Evolutionary conservation across 1,284 basidiomycete genomes (phyloP), one percentile per base, ranked within the genome.

Genomic region (Leccinum olivaceoglutinosum): DNA sequence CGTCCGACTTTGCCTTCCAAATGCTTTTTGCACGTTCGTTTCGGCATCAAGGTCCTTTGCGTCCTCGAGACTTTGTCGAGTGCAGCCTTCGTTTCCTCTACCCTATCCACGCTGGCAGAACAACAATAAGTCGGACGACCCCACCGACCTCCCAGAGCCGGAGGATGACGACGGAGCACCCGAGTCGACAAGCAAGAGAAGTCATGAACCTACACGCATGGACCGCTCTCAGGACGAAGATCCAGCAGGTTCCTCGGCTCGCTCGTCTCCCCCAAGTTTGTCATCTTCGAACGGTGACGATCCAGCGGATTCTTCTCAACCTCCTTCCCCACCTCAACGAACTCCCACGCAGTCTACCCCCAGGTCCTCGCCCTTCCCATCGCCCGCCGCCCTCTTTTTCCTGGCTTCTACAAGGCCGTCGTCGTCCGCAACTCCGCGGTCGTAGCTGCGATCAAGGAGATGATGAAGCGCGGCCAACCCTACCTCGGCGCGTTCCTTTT

Each of bases 401-500:
- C 96, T 11, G 96, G 95, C 57, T 98, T 98, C 77, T 98, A 99
- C 85, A 98, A 97, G 75, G 94, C 94, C 12, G 95, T 98, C 61
- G 94, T 96, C 64, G 85, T 98, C 64, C 87, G 90, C 38, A 92
- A 97, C 68, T 93, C 94, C 1, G 82, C 88, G 0, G 96, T 99
- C 46, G 96, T 98, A 64, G 88, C 91, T 21, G 95, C 95, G 5
- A 94, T 99, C 73, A 93, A 96, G 78, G 95, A 98, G 73, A 93
- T 96, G 83, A 93, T 98, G 85, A 89, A 92, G 72, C 92, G 94
- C 60, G 96, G 96, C 3, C 96, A 98, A 77, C 96, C 96, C 0
- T 99, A 99, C 77, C 87, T 99, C 65, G 96, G 97, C 64, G 97
- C 96, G 29, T 99, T 99, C 82, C 78, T 99, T 53, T 88, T 98